Conservation (phyloP, 2,329 filamentous ascomycete genomes). For the Trichoderma sp. region DNA sequence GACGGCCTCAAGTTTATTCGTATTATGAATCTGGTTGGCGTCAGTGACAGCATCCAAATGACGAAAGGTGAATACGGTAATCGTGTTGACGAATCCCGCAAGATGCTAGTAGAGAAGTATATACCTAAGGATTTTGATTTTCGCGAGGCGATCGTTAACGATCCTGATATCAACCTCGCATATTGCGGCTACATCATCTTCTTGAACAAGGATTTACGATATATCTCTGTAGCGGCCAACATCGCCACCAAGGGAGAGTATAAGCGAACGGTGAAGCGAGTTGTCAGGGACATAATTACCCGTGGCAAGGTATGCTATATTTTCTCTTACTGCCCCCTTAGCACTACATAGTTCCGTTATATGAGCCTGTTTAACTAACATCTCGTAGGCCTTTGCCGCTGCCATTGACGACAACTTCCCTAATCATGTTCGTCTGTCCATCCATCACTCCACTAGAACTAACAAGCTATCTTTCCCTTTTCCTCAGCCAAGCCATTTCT, state of each 20-base stretch:
- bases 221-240: neutral
- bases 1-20: constrained; percentile 2
- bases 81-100: neutral
- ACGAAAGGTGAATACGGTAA: neutral
- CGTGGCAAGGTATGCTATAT: neutral
- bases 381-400: neutral
- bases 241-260: neutral
- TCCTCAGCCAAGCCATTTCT: neutral
- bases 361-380: neutral
- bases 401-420: neutral
- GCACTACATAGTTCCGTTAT: neutral
- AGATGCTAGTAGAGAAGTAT: neutral
- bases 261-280: neutral
- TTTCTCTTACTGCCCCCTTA: neutral
- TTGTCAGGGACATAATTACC: neutral
- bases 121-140: neutral
- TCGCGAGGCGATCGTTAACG: neutral
- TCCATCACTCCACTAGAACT: neutral
- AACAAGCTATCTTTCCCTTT: neutral
- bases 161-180: neutral
- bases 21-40: neutral
- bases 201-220: neutral
- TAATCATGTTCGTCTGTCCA: neutral
- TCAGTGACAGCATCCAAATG: neutral
- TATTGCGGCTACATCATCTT: neutral